A percentile compares a stretch with the other conserved stretches of the same genome.
These are phyloP conservation scores for Magnusiomyces magnusii DNA, from an alignment of 1,139 yeast species.

Conservation along the genomic window DNA sequence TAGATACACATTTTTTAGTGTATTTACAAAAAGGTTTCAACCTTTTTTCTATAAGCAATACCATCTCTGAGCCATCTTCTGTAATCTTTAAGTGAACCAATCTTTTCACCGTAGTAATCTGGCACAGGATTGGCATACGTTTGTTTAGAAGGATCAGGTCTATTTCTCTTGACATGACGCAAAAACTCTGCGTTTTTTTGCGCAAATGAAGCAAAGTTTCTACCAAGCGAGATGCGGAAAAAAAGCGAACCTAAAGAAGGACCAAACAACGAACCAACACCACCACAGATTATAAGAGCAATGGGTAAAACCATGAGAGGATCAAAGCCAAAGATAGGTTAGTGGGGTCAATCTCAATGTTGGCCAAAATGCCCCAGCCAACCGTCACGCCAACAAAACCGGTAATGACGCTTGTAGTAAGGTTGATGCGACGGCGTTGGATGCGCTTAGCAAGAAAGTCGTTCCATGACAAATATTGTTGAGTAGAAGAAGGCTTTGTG, in stretches of 20 bases:
- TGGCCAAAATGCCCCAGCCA: conserved; percentile 73
- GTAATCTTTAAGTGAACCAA: conserved; percentile 76
- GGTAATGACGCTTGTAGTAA: conserved; percentile 58
- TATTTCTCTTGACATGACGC: conserved; percentile 60
- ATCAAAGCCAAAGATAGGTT: conserved; percentile 77
- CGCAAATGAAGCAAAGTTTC: conserved; percentile 35
- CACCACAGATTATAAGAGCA: conserved; percentile 62
- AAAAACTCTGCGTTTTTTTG: conserved; percentile 66
- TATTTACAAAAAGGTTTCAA: conserved; percentile 63
- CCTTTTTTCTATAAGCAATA: conserved; percentile 79
- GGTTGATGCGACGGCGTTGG: conserved; percentile 62
- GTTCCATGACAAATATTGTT: conserved; percentile 45
- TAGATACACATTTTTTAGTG: too few relatives aligned
- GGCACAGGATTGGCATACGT: conserved; percentile 93
- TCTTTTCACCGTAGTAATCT: conserved; percentile 95
- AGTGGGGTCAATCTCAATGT: conserved; percentile 76
- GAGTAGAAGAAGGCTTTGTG: not conserved
- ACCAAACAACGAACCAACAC: conserved; percentile 73
- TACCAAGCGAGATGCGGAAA: conserved; percentile 48
- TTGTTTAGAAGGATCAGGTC: conserved; percentile 94
- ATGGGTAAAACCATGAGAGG: conserved; percentile 56
- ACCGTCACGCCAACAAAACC: conserved; percentile 59
- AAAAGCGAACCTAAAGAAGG: conserved; percentile 70
- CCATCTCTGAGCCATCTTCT: conserved; percentile 96
- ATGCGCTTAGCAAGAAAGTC: conserved; percentile 71